Conservation (phyloP, 768 basidiomycete genomes). For the Kwoniella dendrophila region DNA sequence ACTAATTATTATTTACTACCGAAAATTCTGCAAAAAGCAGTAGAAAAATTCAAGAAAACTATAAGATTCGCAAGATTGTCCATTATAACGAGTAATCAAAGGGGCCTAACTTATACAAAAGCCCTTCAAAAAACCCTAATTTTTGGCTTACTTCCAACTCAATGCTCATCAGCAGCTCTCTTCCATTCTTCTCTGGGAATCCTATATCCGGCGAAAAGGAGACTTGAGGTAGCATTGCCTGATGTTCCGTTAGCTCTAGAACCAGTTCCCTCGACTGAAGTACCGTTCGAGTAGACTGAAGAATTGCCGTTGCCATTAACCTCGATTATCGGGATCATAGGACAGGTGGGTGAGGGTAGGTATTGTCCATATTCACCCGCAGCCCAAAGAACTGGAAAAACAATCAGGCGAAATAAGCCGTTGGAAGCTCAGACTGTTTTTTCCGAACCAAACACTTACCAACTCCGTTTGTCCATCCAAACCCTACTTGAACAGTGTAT, state of each 20-base stretch:
- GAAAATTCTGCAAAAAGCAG: too few relatives aligned
- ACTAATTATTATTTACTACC: too few relatives aligned
- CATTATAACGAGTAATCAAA: slow-evolving; percentile 7
- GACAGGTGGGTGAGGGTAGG: slow-evolving; percentile 51
- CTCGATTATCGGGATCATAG: slow-evolving; percentile 49
- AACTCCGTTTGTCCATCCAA: slow-evolving; percentile 56
- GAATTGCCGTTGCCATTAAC: slow-evolving; percentile 31
- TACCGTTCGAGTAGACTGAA: slow-evolving; percentile 18
- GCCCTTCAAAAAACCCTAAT: too few relatives aligned
- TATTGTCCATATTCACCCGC: slow-evolving; percentile 54
- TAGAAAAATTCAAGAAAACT: too few relatives aligned
- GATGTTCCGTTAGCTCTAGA: slow-evolving; percentile 7
- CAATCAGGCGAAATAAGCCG: not conserved
- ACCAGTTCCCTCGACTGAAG: slow-evolving; percentile 10
- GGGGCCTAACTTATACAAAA: too few relatives aligned
- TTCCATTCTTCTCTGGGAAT: slow-evolving; percentile 21
- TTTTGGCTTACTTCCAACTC: slow-evolving; percentile 3
- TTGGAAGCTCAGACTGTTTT: not conserved
- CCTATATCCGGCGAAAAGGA: slow-evolving; percentile 30
- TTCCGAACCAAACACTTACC: too few relatives aligned
- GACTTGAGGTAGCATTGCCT: slow-evolving; percentile 13
- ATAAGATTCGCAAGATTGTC: not conserved
- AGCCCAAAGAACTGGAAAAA: slow-evolving; percentile 40
- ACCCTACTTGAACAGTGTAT: slow-evolving; percentile 75
- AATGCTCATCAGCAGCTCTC: not conserved